These are phyloP conservation scores for Paulownia fortunei DNA, from an alignment of 257 asterid genomes.

Conservation along the genomic window DNA sequence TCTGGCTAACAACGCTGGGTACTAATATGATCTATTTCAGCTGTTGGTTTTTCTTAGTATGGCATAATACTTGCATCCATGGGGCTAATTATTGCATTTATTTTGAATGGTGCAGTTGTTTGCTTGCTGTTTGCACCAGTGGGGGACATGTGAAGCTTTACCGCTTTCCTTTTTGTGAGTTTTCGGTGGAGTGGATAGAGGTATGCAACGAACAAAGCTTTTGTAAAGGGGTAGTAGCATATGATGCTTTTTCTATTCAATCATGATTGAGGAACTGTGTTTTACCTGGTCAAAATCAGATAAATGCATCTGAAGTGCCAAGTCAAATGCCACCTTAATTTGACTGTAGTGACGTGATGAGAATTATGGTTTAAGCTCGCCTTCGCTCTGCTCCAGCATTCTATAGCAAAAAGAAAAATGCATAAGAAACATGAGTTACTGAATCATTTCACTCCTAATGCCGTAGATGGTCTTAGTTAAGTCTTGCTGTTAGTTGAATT, in stretches of 20 bases:
- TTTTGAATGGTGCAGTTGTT: slow-evolving; percentile 57
- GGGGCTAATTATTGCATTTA: slow-evolving; percentile 22
- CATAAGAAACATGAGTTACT: neutral
- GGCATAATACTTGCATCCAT: slow-evolving; percentile 15
- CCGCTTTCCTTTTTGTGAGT: slow-evolving; percentile 79
- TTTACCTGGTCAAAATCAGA: neutral
- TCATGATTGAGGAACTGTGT: neutral
- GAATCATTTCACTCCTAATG: neutral
- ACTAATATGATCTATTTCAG: slow-evolving; percentile 23
- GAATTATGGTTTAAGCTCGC: neutral
- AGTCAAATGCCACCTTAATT: neutral
- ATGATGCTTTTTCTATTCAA: neutral
- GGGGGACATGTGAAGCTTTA: slow-evolving; percentile 78
- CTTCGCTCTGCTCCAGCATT: neutral
- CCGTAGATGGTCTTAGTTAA: neutral
- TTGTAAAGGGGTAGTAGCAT: neutral
- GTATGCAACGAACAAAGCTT: slow-evolving; percentile 42
- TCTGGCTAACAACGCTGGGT: slow-evolving; percentile 85
- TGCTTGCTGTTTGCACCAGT: slow-evolving; percentile 91
- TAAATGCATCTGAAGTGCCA: neutral
- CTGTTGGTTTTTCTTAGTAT: neutral
- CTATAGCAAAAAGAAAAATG: neutral
- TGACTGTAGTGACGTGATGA: neutral
- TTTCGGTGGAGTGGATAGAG: slow-evolving; percentile 83
- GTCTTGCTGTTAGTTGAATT: slow-evolving; percentile 1